Conservation (phyloP, 768 basidiomycete species). For the Xerocomus spinulosus region DNA sequence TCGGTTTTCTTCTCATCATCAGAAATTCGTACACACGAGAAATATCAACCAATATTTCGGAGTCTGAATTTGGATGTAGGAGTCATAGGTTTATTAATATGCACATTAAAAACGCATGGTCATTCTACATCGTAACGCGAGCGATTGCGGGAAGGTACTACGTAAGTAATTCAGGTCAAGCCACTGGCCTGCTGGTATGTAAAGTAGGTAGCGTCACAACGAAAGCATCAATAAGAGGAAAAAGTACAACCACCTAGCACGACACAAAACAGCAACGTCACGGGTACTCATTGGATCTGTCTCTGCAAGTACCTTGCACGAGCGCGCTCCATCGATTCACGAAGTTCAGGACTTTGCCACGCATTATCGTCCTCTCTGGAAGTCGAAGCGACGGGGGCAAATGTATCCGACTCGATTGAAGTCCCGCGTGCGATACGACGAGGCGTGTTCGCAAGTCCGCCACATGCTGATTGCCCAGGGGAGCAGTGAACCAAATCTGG, state of each 20-base stretch:
- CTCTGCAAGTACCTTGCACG: slow-evolving; percentile 35
- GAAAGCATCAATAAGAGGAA: neutral
- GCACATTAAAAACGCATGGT: too few relatives aligned
- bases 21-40: too few relatives aligned
- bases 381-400: slow-evolving; percentile 19
- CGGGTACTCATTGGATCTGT: slow-evolving; percentile 9
- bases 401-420: slow-evolving; percentile 34
- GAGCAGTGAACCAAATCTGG: slow-evolving; percentile 16
- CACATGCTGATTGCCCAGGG: slow-evolving; percentile 17
- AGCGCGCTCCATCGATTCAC: slow-evolving; percentile 69
- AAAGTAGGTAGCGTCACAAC: neutral
- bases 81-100: too few relatives aligned
- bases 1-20: too few relatives aligned
- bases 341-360: slow-evolving; percentile 63
- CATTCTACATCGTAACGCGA: too few relatives aligned
- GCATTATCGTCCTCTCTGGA: slow-evolving; percentile 43
- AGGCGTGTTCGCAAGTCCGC: slow-evolving; percentile 15
- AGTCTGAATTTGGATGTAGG: too few relatives aligned
- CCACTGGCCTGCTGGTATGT: neutral
- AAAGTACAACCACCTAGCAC: neutral
- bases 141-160: slow-evolving; percentile 1
- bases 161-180: slow-evolving; percentile 1
- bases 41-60: too few relatives aligned
- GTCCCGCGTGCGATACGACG: slow-evolving; percentile 23
- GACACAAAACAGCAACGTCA: too few relatives aligned